Conservation (phyloP, 305 asterid species). For the Fraxinus baroniana region DNA sequence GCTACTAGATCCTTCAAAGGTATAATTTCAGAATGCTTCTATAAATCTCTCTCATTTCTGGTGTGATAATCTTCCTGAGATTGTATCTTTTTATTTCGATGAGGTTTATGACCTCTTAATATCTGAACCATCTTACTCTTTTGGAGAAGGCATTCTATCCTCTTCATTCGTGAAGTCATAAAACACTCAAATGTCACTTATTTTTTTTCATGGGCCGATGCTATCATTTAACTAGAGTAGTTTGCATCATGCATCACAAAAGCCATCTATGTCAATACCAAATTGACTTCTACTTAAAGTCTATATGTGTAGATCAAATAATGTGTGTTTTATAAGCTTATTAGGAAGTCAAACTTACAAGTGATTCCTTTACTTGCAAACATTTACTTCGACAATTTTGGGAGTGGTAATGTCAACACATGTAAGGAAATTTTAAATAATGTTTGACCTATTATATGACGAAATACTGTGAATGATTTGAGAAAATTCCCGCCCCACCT, state of each 20-base stretch:
- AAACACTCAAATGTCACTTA: slow-evolving; percentile 8
- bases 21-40: slow-evolving; percentile 29
- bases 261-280: not conserved
- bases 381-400: not conserved
- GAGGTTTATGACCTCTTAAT: slow-evolving; percentile 9
- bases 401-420: slow-evolving; percentile 4
- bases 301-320: slow-evolving; percentile 7
- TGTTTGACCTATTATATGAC: not conserved
- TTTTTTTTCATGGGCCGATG: slow-evolving; percentile 19
- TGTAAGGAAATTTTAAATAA: not conserved
- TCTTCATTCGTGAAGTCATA: slow-evolving; percentile 19
- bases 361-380: not conserved
- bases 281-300: not conserved
- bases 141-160: slow-evolving; percentile 10
- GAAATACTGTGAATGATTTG: not conserved
- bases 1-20: slow-evolving; percentile 94
- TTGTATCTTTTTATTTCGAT: slow-evolving; percentile 1
- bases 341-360: not conserved
- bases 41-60: not conserved
- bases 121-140: slow-evolving; percentile 10
- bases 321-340: not conserved
- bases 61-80: slow-evolving; percentile 14
- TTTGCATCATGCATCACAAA: not conserved
- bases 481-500: not conserved
- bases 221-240: slow-evolving; percentile 12